A percentile compares a stretch with the other conserved stretches of the same genome.
Evolutionary conservation across 768 basidiomycete genomes (phyloP).

Genomic region (Phlebiopsis gigantea): DNA sequence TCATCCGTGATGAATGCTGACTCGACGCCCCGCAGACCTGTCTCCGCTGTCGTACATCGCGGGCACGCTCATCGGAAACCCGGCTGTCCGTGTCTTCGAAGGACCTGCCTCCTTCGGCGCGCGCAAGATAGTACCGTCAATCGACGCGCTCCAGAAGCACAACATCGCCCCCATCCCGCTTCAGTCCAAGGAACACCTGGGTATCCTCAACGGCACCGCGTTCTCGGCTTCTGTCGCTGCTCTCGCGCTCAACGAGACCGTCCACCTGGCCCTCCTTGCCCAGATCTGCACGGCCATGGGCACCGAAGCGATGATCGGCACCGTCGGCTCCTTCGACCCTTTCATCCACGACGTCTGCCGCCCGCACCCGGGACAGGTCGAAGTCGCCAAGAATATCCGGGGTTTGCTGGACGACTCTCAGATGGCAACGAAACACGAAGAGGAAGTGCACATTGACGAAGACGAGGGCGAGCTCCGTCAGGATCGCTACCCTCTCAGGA

Average conservation of each 20-base stretch:
- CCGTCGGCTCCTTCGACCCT: slow-evolving; percentile 64
- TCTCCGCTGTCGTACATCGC: slow-evolving; percentile 81
- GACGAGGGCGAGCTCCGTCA: slow-evolving; percentile 74
- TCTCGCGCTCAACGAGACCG: slow-evolving; percentile 67
- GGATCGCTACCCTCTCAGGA: slow-evolving; percentile 73
- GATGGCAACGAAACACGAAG: slow-evolving; percentile 59
- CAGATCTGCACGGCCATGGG: slow-evolving; percentile 81
- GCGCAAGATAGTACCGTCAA: slow-evolving; percentile 48
- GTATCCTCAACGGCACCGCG: slow-evolving; percentile 80
- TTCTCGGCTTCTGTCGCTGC: slow-evolving; percentile 78
- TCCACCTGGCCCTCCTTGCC: slow-evolving; percentile 58
- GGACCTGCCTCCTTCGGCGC: slow-evolving; percentile 43
- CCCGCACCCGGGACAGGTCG: slow-evolving; percentile 84
- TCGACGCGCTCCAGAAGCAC: slow-evolving; percentile 54
- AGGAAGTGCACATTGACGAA: slow-evolving; percentile 66
- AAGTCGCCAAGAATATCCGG: slow-evolving; percentile 66
- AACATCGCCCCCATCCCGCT: slow-evolving; percentile 61
- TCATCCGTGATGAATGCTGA: not conserved
- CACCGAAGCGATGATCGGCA: slow-evolving; percentile 74
- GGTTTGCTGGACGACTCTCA: slow-evolving; percentile 62
- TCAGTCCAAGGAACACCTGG: slow-evolving; percentile 73
- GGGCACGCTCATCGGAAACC: slow-evolving; percentile 74
- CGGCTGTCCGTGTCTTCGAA: slow-evolving; percentile 67
- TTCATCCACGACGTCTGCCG: slow-evolving; percentile 75
- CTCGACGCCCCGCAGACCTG: slow-evolving; percentile 43